These are phyloP conservation scores for Fonsecaea nubica DNA, from an alignment of 2,329 filamentous ascomycete species.

Conservation along the genomic window DNA sequence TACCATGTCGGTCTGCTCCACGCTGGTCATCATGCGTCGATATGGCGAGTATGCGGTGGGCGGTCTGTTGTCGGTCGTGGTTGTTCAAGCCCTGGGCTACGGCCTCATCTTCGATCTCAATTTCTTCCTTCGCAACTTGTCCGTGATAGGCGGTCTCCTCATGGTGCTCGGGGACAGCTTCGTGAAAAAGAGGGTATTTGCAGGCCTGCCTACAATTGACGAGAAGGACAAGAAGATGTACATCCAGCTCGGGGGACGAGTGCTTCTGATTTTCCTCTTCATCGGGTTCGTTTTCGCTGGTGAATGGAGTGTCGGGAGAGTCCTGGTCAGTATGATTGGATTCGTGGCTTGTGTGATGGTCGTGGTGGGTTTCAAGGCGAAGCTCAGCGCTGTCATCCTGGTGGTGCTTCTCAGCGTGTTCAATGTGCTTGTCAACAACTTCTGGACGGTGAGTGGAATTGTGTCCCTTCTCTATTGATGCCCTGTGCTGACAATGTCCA, in stretches of 20 bases:
- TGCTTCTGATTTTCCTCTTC: conserved; percentile 97
- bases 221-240: conserved; percentile 99
- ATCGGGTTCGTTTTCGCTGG: conserved; percentile 95
- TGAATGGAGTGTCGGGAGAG: conserved; percentile 86
- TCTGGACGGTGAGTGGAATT: conserved; percentile 84
- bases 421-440: conserved; percentile 98
- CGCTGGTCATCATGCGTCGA: conserved; percentile 87
- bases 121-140: conserved; percentile 99
- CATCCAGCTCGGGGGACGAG: conserved; percentile 95
- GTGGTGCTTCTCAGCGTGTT: conserved; percentile 96
- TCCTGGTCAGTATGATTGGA: conserved; percentile 82
- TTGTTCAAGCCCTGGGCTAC: conserved; percentile 94
- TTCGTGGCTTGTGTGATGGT: conserved; percentile 97
- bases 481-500: conserved; percentile 27
- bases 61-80: conserved; percentile 86
- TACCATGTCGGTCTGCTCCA: conserved; percentile 81
- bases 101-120: conserved; percentile 98
- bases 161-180: conserved; percentile 99
- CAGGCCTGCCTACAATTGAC: conserved; percentile 89
- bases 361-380: conserved; percentile 98
- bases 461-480: not conserved
- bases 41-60: conserved; percentile 91
- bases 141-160: conserved; percentile 92
- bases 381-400: conserved; percentile 94
- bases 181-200: conserved; percentile 98